Conservation (phyloP, 306 rosid species). For the Castanea crenata region DNA sequence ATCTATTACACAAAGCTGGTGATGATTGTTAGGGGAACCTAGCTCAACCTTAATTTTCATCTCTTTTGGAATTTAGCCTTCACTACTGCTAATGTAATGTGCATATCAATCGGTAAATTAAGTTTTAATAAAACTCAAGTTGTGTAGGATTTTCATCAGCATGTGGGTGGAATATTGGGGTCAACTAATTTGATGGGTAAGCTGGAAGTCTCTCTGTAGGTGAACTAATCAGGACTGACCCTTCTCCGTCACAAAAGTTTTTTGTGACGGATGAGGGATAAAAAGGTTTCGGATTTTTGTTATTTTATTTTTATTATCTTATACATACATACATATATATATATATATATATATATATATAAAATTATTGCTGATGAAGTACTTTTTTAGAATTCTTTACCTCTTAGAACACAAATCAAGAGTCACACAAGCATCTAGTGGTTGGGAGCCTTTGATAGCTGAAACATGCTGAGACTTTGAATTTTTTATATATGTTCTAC, state of each 20-base stretch:
- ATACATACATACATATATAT: too few species aligned
- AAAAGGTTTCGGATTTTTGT: not conserved
- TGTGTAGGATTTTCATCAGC: not conserved
- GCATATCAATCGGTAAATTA: too few species aligned
- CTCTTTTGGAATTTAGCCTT: too few species aligned
- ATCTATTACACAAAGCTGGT: too few species aligned
- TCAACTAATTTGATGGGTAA: not conserved
- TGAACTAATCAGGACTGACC: constrained; percentile 4
- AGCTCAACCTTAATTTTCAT: too few species aligned
- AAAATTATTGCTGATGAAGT: too few species aligned
- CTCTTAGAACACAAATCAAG: not conserved
- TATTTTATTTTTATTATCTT: not conserved
- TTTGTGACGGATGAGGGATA: not conserved
- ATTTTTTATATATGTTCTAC: too few species aligned
- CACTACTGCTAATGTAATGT: too few species aligned
- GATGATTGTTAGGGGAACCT: too few species aligned
- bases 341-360: too few species aligned
- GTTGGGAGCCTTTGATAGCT: not conserved
- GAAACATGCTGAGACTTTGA: too few species aligned
- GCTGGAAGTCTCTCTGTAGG: not conserved
- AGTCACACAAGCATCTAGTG: too few species aligned
- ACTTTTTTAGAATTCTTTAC: not conserved
- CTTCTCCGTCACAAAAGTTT: not conserved
- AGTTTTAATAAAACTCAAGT: not conserved
- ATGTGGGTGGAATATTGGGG: not conserved